Conservation (phyloP, 176 grass and related monocot genomes). For the Microstegium vimineum region DNA sequence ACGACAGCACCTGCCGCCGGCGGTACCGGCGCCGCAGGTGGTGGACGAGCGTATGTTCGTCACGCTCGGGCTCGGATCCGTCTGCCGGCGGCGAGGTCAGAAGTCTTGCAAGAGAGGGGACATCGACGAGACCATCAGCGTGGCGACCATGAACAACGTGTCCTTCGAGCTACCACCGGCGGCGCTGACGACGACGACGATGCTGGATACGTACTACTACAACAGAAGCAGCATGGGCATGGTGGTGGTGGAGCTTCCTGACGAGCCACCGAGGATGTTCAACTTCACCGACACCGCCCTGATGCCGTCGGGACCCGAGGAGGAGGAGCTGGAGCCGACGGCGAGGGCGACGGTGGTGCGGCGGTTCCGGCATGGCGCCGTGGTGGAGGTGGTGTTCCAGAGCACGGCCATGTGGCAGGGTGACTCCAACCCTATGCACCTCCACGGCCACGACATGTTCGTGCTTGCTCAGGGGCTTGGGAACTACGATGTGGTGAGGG, state of each 20-base stretch:
- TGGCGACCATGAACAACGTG: conserved; percentile 7
- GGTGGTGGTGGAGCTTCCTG: not conserved
- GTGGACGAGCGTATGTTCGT: not conserved
- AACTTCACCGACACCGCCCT: not conserved
- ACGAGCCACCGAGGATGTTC: not conserved
- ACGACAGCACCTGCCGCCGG: too few relatives aligned
- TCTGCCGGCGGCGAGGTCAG: not conserved
- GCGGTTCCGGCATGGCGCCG: not conserved
- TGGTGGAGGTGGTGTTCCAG: conserved; percentile 26
- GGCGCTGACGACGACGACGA: too few relatives aligned
- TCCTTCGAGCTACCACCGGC: not conserved
- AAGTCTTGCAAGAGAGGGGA: not conserved
- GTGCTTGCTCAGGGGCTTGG: not conserved
- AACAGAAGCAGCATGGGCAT: not conserved
- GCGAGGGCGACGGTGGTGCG: not conserved
- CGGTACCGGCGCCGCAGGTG: not conserved
- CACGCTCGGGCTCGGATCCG: not conserved
- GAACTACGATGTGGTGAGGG: conserved; percentile 28
- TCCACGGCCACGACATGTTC: conserved; percentile 26
- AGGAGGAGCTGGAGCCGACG: not conserved
- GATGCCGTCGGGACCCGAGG: not conserved
- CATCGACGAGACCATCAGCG: not conserved
- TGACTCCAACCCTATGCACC: conserved; percentile 52
- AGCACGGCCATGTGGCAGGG: conserved; percentile 28
- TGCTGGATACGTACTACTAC: not conserved